Conservation (phyloP, 257 asterid species). For the Nemophila menziesii region DNA sequence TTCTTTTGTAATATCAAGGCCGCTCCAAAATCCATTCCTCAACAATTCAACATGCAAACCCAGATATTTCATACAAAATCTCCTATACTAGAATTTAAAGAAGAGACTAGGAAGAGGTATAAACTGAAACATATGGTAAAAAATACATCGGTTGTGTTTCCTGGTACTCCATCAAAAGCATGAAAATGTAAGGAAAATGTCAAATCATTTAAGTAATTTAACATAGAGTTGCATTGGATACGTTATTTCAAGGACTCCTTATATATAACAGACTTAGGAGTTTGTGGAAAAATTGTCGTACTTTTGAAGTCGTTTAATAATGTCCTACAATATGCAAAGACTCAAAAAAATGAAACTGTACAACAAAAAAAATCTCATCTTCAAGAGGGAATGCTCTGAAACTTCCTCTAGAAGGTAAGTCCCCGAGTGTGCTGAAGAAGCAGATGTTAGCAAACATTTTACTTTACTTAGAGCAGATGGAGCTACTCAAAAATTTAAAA, state of each 20-base stretch:
- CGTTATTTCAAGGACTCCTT: conserved; percentile 7
- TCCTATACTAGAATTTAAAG: conserved; percentile 10
- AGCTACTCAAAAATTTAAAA: conserved; percentile 15
- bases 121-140: conserved; percentile 26
- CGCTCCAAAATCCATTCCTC: conserved; percentile 22
- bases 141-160: too few species aligned
- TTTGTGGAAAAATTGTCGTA: conserved; percentile 14
- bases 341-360: conserved; percentile 32
- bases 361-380: too few species aligned
- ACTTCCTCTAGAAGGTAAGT: conserved; percentile 13
- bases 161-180: too few species aligned
- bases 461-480: conserved; percentile 24
- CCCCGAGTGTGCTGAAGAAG: conserved; percentile 21
- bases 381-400: not conserved
- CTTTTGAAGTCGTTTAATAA: conserved; percentile 1
- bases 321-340: not conserved
- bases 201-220: conserved; percentile 21
- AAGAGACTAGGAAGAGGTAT: conserved; percentile 23
- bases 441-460: conserved; percentile 16
- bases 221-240: conserved; percentile 18
- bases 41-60: conserved; percentile 28
- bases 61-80: conserved; percentile 16
- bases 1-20: conserved; percentile 1
- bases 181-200: conserved; percentile 13
- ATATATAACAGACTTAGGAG: conserved; percentile 19